Percentiles rank a stretch among this genome's conserved stretches.
phyloP scores from a whole-genome alignment of 352 stramenopile species.

The Phytophthora sojae region DNA sequence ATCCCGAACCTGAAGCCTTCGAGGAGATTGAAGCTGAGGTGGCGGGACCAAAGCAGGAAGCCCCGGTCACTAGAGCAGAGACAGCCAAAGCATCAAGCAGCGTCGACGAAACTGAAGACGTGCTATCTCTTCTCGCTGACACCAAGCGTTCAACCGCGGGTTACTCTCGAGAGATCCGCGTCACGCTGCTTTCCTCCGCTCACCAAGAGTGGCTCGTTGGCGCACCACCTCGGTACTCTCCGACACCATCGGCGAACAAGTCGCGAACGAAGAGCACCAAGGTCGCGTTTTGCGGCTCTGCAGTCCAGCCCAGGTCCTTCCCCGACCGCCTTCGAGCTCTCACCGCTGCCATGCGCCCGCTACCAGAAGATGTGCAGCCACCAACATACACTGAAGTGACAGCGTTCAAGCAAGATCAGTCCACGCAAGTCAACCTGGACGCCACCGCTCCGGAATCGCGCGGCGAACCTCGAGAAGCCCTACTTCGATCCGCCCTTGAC shows the following conservation, averaged over 20 bases:
- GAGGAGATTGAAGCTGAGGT: slow-evolving; percentile 30
- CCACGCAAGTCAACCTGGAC: slow-evolving; percentile 41
- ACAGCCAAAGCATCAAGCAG: neutral
- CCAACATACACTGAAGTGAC: slow-evolving; percentile 41
- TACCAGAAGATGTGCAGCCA: neutral
- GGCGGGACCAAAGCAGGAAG: neutral
- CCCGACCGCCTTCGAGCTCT: slow-evolving; percentile 42
- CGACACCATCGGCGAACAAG: neutral
- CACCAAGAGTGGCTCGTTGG: slow-evolving; percentile 37
- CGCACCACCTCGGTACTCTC: slow-evolving; percentile 11
- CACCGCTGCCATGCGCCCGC: slow-evolving; percentile 10
- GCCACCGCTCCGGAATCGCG: neutral
- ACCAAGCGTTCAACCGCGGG: slow-evolving; percentile 14
- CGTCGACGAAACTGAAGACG: slow-evolving; percentile 23
- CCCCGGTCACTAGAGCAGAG: neutral
- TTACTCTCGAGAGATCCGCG: slow-evolving; percentile 34
- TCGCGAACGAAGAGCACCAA: slow-evolving; percentile 30
- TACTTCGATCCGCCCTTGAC: slow-evolving; percentile 45
- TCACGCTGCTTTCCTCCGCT: slow-evolving; percentile 48
- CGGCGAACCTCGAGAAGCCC: slow-evolving; percentile 1
- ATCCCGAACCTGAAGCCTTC: slow-evolving; percentile 39
- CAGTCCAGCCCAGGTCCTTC: slow-evolving; percentile 12
- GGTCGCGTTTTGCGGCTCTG: slow-evolving; percentile 32
- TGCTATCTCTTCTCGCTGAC: slow-evolving; percentile 41
- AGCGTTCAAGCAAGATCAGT: slow-evolving; percentile 34